Evolutionary conservation across 345 rosid genomes (phyloP).

Genomic region (Pistacia integerrima): DNA sequence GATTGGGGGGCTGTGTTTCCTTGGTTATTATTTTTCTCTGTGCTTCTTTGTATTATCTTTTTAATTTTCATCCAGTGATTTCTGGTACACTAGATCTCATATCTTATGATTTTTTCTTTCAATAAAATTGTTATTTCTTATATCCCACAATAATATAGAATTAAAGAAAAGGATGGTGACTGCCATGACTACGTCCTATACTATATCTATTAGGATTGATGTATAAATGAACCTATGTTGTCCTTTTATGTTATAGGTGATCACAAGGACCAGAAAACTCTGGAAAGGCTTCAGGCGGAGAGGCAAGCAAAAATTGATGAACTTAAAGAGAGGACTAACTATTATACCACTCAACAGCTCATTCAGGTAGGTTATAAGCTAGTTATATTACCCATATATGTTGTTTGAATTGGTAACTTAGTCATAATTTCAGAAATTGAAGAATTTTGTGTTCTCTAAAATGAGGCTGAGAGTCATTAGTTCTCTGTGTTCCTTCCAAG

Average conservation of each 20-base stretch:
- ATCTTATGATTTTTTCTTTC: too few relatives aligned
- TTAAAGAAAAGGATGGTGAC: too few relatives aligned
- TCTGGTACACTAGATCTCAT: too few relatives aligned
- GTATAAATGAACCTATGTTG: slow-evolving; percentile 2
- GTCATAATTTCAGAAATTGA: neutral
- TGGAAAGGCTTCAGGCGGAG: slow-evolving; percentile 84
- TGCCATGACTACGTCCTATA: neutral
- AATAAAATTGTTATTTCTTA: too few relatives aligned
- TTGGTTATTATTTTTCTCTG: too few relatives aligned
- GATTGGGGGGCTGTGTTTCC: too few relatives aligned
- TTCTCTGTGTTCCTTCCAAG: neutral
- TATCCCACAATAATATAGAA: too few relatives aligned
- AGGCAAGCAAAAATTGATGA: slow-evolving; percentile 89
- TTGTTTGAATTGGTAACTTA: neutral
- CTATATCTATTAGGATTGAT: neutral
- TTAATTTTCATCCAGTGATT: too few relatives aligned
- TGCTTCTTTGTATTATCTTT: too few relatives aligned
- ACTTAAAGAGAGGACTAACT: slow-evolving; percentile 93
- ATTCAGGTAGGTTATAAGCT: slow-evolving; percentile 64
- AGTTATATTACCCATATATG: neutral
- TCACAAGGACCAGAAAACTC: slow-evolving; percentile 74
- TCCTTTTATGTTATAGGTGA: slow-evolving; percentile 53
- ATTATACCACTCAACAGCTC: slow-evolving; percentile 86
- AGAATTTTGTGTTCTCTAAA: neutral
- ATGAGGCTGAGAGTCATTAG: neutral